A percentile compares a stretch with the other conserved stretches of the same genome.
Conservation (phyloP, 176 grass and related monocot species). For the Metroxylon sagu region DNA sequence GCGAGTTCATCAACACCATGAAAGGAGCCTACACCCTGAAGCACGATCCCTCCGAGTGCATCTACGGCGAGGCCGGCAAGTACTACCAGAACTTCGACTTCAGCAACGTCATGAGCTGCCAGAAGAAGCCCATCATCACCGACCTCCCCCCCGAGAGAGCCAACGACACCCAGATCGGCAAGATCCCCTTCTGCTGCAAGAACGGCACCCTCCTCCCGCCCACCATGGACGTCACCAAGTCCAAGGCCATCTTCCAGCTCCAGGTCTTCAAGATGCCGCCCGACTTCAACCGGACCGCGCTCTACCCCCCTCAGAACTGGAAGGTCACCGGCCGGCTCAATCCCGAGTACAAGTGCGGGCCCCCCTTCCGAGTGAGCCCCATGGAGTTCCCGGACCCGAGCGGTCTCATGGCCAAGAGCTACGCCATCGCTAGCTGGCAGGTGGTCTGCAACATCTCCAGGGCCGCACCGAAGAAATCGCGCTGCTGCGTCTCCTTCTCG, state of each 20-base stretch:
- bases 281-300: constrained; percentile 80
- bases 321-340: constrained; percentile 67
- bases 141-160: constrained; percentile 80
- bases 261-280: constrained; percentile 83
- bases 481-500: constrained; percentile 92
- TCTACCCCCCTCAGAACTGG: constrained; percentile 74
- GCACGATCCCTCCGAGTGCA: constrained; percentile 51
- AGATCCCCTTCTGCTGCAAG: constrained; percentile 90
- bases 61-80: constrained; percentile 51
- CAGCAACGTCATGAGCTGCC: constrained; percentile 61
- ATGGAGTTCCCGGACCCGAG: constrained; percentile 66
- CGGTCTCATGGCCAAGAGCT: constrained; percentile 56
- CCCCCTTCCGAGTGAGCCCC: constrained; percentile 55
- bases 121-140: constrained; percentile 74
- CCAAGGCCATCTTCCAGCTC: constrained; percentile 76
- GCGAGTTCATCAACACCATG: constrained; percentile 85
- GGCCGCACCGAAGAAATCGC: constrained; percentile 32
- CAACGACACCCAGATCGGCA: constrained; percentile 62
- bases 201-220: constrained; percentile 76
- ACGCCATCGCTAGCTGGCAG: constrained; percentile 82
- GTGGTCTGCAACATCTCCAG: constrained; percentile 80
- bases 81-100: constrained; percentile 76
- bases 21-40: constrained; percentile 69
- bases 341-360: constrained; percentile 51
- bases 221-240: constrained; percentile 53